Evolutionary conservation across 2,329 filamentous ascomycete species (phyloP), one percentile per base, ranked within the genome.

Genomic region (Eurotiales sp.): DNA sequence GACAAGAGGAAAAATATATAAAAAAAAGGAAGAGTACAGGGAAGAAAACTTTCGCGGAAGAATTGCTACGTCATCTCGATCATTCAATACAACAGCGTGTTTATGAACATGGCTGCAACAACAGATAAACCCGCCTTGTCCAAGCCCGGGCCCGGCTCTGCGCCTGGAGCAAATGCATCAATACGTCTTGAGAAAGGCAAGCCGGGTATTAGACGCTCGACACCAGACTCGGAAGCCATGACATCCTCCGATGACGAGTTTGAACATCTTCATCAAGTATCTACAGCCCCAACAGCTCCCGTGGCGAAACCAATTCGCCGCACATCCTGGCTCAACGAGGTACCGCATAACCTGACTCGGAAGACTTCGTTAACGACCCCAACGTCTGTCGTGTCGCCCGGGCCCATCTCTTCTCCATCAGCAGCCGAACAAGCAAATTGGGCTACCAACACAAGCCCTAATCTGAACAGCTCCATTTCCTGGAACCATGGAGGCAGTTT

Each of bases 211-310:
- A 83, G 91, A 61, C 87, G 88, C 49, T 90, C 90, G 7, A 96
- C 92, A 1, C 92, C 92, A 19, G 93, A 97, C 66, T 96, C 91
- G 3, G 92, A 97, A 67, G 92, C 89, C 46, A 76, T 97, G 54
- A 90, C 87, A 47, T 97, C 92, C 59, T 96, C 91, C 11, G 93
- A 97, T 68, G 93, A 97, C 68, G 93, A 99, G 69, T 80, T 77
- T 52, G 87, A 96, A 55, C 78, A 83, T 64, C 81, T 58, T 22
- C 77, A 77, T 40, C 75, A 81, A 79, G 52, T 69, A 65, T 61
- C 72, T 72, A 56, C 77, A 77, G 61, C 72, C 70, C 61, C 66
- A 66, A 54, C 64, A 68, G 50, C 80, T 75, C 60, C 79, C 73
- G 45, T 78, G 72, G 59, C 70, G 45, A 88, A 85, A 61, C 82